Evolutionary conservation across 2,329 filamentous ascomycete genomes (phyloP).

Genomic region (Ambrosiella xylebori): DNA sequence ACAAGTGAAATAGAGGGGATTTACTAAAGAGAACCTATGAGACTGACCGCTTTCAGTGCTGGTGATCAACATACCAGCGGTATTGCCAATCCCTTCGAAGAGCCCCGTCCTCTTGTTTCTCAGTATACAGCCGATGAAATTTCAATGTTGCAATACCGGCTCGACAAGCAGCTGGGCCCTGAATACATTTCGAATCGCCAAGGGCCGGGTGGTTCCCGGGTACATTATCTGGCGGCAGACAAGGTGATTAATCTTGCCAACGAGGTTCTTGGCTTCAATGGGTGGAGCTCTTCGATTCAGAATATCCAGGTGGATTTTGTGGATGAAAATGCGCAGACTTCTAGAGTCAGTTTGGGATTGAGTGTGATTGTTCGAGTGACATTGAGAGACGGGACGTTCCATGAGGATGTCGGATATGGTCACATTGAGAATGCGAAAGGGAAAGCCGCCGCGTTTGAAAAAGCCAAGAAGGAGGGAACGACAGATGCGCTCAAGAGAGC

Average conservation of each 20-base stretch:
- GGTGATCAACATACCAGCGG: conserved; percentile 47
- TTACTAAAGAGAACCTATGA: no score
- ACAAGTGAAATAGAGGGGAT: no score
- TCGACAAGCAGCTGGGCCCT: conserved; percentile 86
- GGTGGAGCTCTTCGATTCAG: conserved; percentile 92
- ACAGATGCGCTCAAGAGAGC: conserved; percentile 87
- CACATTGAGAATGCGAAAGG: conserved; percentile 92
- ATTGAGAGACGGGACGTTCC: conserved; percentile 81
- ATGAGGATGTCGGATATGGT: conserved; percentile 94
- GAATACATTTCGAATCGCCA: conserved; percentile 84
- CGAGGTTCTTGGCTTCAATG: conserved; percentile 91
- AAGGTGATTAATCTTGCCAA: conserved; percentile 93
- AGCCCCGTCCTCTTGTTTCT: conserved; percentile 47
- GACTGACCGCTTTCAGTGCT: conserved; percentile 28
- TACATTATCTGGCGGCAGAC: conserved; percentile 89
- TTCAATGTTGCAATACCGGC: conserved; percentile 65
- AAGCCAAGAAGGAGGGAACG: conserved; percentile 95
- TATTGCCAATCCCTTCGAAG: conserved; percentile 66
- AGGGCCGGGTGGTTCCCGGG: conserved; percentile 67
- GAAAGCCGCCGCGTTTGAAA: conserved; percentile 92
- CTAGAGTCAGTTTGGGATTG: conserved; percentile 68
- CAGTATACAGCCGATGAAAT: conserved; percentile 84
- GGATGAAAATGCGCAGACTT: conserved; percentile 63
- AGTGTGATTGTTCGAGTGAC: conserved; percentile 86
- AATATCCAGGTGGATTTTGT: conserved; percentile 92